These are phyloP conservation scores for Podaxis carcinomalis DNA, from an alignment of 768 basidiomycete species.

Conservation along the genomic window DNA sequence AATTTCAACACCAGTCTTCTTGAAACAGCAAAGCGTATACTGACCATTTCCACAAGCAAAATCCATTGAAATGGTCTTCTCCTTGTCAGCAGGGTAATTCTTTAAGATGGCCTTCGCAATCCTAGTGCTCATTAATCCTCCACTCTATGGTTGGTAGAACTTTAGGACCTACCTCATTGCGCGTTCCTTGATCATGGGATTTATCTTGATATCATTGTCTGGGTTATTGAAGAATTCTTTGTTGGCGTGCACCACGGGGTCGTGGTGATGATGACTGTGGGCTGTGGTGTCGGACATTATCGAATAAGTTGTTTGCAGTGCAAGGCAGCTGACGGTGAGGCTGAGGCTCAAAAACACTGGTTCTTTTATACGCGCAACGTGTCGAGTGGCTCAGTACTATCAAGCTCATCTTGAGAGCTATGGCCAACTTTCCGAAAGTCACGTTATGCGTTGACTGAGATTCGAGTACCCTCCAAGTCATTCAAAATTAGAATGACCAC, in stretches of 20 bases:
- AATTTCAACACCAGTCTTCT: background rate
- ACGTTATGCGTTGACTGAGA: background rate
- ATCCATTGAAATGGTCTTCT: background rate
- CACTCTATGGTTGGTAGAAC: background rate
- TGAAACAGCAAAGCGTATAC: background rate
- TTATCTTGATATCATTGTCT: background rate
- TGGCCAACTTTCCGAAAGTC: background rate
- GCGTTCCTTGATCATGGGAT: background rate
- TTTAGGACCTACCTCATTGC: background rate
- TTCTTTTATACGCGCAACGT: background rate
- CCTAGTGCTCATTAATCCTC: background rate
- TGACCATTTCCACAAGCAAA: background rate
- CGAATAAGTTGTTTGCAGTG: background rate
- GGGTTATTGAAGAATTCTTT: background rate
- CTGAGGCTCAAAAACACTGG: background rate
- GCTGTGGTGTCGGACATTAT: background rate
- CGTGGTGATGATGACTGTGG: background rate
- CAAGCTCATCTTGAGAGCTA: background rate
- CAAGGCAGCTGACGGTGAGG: background rate
- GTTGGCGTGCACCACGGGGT: background rate
- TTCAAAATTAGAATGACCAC: background rate
- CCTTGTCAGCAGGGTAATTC: conserved; percentile 17
- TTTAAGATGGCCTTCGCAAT: background rate
- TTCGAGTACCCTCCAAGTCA: conserved; percentile 4
- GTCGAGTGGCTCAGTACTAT: background rate